Evolutionary conservation across 495 filamentous ascomycete species (phyloP).

Genomic region (Beverwykella pulmonaria): DNA sequence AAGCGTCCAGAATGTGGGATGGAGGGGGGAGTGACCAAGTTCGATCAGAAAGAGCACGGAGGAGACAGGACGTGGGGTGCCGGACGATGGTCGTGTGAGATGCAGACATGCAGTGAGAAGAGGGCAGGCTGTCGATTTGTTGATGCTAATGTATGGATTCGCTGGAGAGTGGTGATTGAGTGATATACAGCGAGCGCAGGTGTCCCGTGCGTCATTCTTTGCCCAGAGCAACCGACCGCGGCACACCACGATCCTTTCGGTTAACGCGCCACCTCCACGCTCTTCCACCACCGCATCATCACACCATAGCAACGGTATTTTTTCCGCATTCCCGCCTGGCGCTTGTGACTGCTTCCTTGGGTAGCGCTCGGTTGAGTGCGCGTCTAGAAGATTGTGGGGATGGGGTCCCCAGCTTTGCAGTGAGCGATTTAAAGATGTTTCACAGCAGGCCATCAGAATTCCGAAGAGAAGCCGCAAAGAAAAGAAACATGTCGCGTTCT

Average conservation of each 20-base stretch:
- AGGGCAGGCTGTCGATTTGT: constrained; percentile 34
- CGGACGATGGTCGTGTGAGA: constrained; percentile 30
- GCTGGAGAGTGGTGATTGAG: constrained; percentile 38
- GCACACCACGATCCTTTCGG: not conserved
- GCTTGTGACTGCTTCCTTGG: too few species aligned
- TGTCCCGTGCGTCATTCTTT: constrained; percentile 16
- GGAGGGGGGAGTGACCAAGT: constrained; percentile 26
- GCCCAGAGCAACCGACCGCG: not conserved
- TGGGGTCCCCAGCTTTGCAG: too few species aligned
- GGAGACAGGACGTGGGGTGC: not conserved
- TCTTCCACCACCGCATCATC: not conserved
- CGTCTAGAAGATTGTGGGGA: too few species aligned
- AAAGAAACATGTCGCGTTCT: too few species aligned
- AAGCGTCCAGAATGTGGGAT: constrained; percentile 25
- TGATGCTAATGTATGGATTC: constrained; percentile 35
- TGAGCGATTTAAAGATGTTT: too few species aligned
- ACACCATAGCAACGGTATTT: too few species aligned
- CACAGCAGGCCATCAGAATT: too few species aligned
- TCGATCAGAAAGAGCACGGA: not conserved
- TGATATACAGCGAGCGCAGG: not conserved
- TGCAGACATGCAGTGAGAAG: constrained; percentile 31
- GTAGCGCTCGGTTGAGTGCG: too few species aligned
- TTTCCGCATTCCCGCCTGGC: too few species aligned
- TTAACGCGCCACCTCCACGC: constrained; percentile 9
- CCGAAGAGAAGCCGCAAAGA: too few species aligned